These are phyloP conservation scores for Penicillium sp. DNA, from an alignment of 2,329 filamentous ascomycete species.

Conservation along the genomic window DNA sequence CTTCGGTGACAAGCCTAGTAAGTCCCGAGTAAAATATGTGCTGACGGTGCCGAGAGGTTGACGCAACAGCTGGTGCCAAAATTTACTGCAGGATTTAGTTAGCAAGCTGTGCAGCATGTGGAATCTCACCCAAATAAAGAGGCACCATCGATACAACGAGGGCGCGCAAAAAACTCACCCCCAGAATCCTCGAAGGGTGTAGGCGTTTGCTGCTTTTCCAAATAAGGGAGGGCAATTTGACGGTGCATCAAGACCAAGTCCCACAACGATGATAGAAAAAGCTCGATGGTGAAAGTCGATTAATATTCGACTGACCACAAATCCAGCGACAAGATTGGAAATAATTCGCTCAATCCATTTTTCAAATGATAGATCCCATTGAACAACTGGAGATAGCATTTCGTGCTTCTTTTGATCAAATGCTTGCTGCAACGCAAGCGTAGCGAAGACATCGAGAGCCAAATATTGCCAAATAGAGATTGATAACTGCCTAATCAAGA, in stretches of 20 bases:
- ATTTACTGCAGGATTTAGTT: conserved; percentile 18
- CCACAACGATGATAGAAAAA: conserved; percentile 21
- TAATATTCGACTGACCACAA: conserved; percentile 14
- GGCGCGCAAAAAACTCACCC: conserved; percentile 17
- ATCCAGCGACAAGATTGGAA: conserved; percentile 11
- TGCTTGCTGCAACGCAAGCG: neutral
- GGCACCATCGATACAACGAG: neutral
- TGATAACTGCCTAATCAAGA: conserved; percentile 19
- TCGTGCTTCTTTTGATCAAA: neutral
- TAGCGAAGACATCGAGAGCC: conserved; percentile 9
- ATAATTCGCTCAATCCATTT: conserved; percentile 13
- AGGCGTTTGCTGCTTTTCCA: conserved; percentile 23
- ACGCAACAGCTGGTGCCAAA: conserved; percentile 31
- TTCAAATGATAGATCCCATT: conserved; percentile 8
- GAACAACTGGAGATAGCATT: neutral
- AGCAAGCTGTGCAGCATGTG: neutral
- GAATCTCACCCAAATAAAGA: neutral
- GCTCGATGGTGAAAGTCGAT: conserved; percentile 22
- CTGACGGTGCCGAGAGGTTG: conserved; percentile 21
- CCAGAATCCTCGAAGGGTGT: conserved; percentile 29
- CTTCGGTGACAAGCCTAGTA: conserved; percentile 18
- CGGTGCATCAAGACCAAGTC: conserved; percentile 10
- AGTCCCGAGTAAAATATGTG: conserved; percentile 17
- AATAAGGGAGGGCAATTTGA: conserved; percentile 26
- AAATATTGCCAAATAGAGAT: conserved; percentile 24